Conservation (phyloP, 306 rosid species). For the Abrus pulchellus region DNA sequence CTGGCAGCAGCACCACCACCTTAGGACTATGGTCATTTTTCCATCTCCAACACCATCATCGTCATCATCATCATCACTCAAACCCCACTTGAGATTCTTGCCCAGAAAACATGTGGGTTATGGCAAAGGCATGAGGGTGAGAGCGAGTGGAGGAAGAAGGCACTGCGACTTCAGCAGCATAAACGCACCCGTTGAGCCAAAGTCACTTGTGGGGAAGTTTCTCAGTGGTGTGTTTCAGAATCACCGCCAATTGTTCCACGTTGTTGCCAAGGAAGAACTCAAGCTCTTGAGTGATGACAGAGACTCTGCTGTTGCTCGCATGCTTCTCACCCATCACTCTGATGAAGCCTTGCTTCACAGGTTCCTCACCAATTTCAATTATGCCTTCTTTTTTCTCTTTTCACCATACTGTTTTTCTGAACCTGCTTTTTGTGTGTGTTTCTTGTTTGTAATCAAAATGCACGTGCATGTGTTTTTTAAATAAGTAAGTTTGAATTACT, state of each 20-base stretch:
- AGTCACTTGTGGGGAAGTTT: constrained; percentile 65
- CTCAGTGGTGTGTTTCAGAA: constrained; percentile 73
- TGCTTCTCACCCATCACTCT: constrained; percentile 52
- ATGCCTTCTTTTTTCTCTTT: neutral
- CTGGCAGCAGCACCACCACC: constrained; percentile 8
- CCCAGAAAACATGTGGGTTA: neutral
- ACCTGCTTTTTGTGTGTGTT: neutral
- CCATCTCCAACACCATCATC: constrained; percentile 17
- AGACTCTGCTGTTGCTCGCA: constrained; percentile 61
- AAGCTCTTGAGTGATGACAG: constrained; percentile 65
- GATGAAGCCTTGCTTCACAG: constrained; percentile 76
- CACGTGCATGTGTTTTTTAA: neutral
- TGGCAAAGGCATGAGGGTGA: neutral
- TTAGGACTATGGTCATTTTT: constrained; percentile 1
- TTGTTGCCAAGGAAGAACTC: constrained; percentile 62
- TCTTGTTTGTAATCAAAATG: neutral
- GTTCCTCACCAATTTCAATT: constrained; percentile 43
- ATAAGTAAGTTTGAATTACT: too few relatives aligned
- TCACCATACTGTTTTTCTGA: neutral
- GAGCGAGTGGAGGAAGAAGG: constrained; percentile 46
- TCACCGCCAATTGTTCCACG: constrained; percentile 67
- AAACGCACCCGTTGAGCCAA: constrained; percentile 75
- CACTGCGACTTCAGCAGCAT: constrained; percentile 61
- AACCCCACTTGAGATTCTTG: constrained; percentile 22
- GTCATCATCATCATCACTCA: neutral